Evolutionary conservation across 495 filamentous ascomycete species (phyloP).

Genomic region (Neurospora africana): DNA sequence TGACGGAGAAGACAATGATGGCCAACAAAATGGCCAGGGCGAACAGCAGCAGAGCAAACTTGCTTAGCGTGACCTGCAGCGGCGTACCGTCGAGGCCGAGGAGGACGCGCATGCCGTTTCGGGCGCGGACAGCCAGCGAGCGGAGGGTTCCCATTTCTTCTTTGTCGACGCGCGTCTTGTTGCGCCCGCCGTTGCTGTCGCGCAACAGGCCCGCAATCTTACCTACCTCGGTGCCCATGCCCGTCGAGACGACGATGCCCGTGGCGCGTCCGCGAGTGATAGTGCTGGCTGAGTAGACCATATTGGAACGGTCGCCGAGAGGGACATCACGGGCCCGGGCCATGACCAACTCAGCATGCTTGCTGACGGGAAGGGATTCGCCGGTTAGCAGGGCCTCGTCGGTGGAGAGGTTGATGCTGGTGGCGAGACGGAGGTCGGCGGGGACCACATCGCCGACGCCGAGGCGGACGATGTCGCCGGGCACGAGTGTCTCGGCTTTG

Average conservation of each 20-base stretch:
- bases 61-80: constrained; percentile 64
- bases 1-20: constrained; percentile 71
- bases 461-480: constrained; percentile 67
- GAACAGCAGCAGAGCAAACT: constrained; percentile 65
- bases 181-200: constrained; percentile 38
- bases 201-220: constrained; percentile 61
- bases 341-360: constrained; percentile 21
- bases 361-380: constrained; percentile 48
- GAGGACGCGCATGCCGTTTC: constrained; percentile 13
- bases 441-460: constrained; percentile 77
- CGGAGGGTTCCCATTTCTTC: constrained; percentile 31
- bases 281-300: constrained; percentile 58
- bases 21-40: constrained; percentile 62
- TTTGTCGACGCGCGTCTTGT: background rate
- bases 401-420: constrained; percentile 58
- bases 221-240: constrained; percentile 76
- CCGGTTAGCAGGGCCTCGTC: constrained; percentile 46
- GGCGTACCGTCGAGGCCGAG: constrained; percentile 69
- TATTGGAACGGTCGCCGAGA: constrained; percentile 56
- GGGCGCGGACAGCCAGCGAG: constrained; percentile 4
- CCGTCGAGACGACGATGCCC: constrained; percentile 54
- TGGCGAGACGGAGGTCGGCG: constrained; percentile 63
- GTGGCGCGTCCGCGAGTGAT: constrained; percentile 56
- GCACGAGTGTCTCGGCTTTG: constrained; percentile 55
- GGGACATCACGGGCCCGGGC: constrained; percentile 36